Percentiles rank a stretch among this genome's conserved stretches.
These are phyloP conservation scores for Xylaria acuta DNA, from an alignment of 495 filamentous ascomycete species.

Conservation along the genomic window DNA sequence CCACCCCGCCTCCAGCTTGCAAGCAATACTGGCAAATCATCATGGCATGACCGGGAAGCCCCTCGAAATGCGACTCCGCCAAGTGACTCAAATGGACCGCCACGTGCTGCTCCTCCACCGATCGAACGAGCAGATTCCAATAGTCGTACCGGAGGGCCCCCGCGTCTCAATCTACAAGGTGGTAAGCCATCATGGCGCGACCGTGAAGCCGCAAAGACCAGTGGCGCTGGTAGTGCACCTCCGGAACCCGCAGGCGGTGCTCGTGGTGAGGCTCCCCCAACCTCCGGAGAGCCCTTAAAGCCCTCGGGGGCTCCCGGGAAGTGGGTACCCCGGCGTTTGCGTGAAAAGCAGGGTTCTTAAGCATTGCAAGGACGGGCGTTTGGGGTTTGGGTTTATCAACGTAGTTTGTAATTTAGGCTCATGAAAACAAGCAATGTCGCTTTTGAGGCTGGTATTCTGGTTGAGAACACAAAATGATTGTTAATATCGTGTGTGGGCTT, in stretches of 20 bases:
- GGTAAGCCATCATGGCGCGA: conserved; percentile 81
- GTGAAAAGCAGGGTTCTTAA: conserved; percentile 38
- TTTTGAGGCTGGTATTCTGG: conserved; percentile 23
- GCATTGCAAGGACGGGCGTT: conserved; percentile 42
- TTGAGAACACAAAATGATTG: conserved; percentile 20
- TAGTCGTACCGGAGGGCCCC: conserved; percentile 64
- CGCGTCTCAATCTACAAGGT: conserved; percentile 67
- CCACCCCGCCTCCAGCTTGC: conserved; percentile 36
- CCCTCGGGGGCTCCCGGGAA: conserved; percentile 53
- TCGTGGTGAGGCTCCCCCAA: conserved; percentile 36
- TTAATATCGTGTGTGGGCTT: not conserved
- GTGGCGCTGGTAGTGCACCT: conserved; percentile 29
- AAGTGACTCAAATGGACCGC: conserved; percentile 21
- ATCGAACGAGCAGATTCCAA: conserved; percentile 59
- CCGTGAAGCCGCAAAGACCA: conserved; percentile 71
- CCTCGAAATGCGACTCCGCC: conserved; percentile 28
- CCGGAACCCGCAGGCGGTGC: conserved; percentile 26
- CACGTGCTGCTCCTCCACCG: conserved; percentile 26
- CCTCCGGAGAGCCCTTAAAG: conserved; percentile 46
- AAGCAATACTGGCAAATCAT: conserved; percentile 29
- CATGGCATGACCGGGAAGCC: conserved; percentile 55
- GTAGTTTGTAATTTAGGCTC: conserved; percentile 37
- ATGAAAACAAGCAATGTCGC: conserved; percentile 38
- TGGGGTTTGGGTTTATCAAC: conserved; percentile 40
- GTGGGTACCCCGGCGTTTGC: conserved; percentile 48